Base-by-base conservation (phyloP, 768 basidiomycete genomes). In the Pisolithus tinctorius region DNA sequence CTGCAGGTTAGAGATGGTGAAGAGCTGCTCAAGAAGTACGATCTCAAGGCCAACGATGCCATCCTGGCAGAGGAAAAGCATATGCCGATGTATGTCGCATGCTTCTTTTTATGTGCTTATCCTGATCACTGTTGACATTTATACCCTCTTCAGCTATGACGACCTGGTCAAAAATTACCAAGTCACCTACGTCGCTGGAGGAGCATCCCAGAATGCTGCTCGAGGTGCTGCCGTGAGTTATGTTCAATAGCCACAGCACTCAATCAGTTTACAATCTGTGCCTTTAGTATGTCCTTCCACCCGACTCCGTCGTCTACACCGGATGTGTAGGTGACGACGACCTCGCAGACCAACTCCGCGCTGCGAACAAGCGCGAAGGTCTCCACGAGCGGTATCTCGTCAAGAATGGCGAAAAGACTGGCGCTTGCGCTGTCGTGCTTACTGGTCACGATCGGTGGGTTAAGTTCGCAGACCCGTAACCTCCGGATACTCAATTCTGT, bases 161-260 rank as follows among this genome's bases (percentile, higher is more conserved):
- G 93, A 98, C 60, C 69, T 97, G 56, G 81, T 87, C 43, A 79
- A 78, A 53, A 77, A 91, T 53, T 70, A 88, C 68, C 60, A 86
- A 54, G 80, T 92, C 47, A 85, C 84, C 47, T 99, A 93, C 63
- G 94, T 98, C 48, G 95, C 96, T 48, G 96, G 96, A 54, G 96
- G 96, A 61, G 95, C 96, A 27, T 83, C 91, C 27, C 96, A 99
- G 69, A 99, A 99, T 64, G 83, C 94, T 62, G 94, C 95, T 51
- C 88, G 96, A 46, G 94, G 84, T 57, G 96, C 95, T 59, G 93
- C 96, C 42, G 95, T 96, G 69, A 54, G 92, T 71, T 29, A 39
- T 11, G 14, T 45, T 43, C 26, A 25, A 45, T 57, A 48, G 37
- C 47, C 30, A 17, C 72, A 17, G 23, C 34, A 29, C 26, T 23